Percentiles rank a stretch among this genome's conserved stretches.
Conservation (phyloP, 805 yeast genomes). For the Debaryomyces tyrocola region DNA sequence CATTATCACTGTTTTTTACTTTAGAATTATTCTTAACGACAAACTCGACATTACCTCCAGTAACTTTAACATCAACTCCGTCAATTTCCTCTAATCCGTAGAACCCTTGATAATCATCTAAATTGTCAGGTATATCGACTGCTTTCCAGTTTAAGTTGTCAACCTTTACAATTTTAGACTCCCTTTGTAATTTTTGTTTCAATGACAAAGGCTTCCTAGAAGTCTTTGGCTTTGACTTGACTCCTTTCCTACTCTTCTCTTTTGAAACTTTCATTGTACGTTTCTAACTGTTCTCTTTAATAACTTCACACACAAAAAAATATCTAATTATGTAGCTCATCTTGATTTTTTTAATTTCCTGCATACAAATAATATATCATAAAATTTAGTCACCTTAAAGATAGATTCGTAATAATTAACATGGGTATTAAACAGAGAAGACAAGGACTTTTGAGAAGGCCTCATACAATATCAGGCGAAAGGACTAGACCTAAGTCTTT, state of each 20-base stretch:
- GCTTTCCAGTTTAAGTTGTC: constrained; percentile 71
- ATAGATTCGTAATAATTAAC: no score
- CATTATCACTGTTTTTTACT: constrained; percentile 9
- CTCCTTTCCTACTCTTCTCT: not conserved
- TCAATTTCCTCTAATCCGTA: constrained; percentile 93
- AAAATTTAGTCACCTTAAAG: no score
- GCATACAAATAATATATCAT: not conserved
- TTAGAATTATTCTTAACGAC: constrained; percentile 32
- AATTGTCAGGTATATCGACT: constrained; percentile 78
- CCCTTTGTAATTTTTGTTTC: constrained; percentile 28
- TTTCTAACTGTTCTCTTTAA: not conserved
- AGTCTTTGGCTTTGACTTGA: not conserved
- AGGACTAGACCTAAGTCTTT: constrained; percentile 41
- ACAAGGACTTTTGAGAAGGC: constrained; percentile 28
- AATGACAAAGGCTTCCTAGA: constrained; percentile 16
- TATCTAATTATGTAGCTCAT: not conserved
- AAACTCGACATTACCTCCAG: constrained; percentile 67
- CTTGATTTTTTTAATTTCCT: not conserved
- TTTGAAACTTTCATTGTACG: not conserved
- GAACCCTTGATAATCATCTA: constrained; percentile 87
- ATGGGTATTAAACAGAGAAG: constrained; percentile 14
- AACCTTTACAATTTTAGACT: constrained; percentile 45
- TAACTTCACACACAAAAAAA: not conserved
- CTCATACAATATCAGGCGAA: constrained; percentile 32
- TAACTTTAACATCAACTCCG: constrained; percentile 81